Base-by-base conservation (phyloP, 83 land plant species). In the Picea mariana region DNA sequence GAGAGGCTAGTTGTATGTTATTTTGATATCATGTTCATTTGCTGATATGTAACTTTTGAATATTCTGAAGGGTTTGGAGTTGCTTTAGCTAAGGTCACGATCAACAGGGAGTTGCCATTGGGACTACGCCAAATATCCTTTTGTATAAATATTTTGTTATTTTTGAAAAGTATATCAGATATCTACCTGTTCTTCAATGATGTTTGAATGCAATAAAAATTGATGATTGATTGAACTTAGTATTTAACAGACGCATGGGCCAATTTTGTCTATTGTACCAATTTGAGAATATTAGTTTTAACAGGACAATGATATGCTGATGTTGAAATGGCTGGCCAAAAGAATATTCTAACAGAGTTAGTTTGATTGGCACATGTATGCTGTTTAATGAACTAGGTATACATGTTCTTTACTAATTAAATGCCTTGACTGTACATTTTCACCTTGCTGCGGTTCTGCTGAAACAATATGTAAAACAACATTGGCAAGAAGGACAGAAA, bases 81-180 rank as follows among this genome's bases (percentile, higher is more conserved):
- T 58, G 99, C 95, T 64, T 89, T 97, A 73, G 81, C 91, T 2
- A 92, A 89, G 77, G 88, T 92, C 80, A 90, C 91, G 67, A 88
- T 89, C 40, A 94, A 93, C 85, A 90, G 91, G 86, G 95, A 87
- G 31, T 81, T 93, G 12, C 90, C 88, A 5, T 80, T 90, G 55
- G 99, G 99, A 68, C 79, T 97, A 79, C 96, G 99, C 11, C 99
- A 97, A 81, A 97, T 97, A 97, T 97, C 99, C 99, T 92, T 79
- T 18, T 9, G 20, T 47, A 13, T 42, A 7, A 17, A 44, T 68
- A 67, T 60, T 78, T 60, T 68, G 5, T 62, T 31, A 16, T 64
- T 86, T 83, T 38, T 80, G 52, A 0, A 65, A 4, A 66, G 0
- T 4, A 21, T 66, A 5, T 17, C 40, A 23, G 20, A 80, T 17